A percentile compares a stretch with the other conserved stretches of the same genome.
These are phyloP conservation scores for Phialocephala sp. DNA, from an alignment of 2,329 filamentous ascomycete species.

Conservation along the genomic window DNA sequence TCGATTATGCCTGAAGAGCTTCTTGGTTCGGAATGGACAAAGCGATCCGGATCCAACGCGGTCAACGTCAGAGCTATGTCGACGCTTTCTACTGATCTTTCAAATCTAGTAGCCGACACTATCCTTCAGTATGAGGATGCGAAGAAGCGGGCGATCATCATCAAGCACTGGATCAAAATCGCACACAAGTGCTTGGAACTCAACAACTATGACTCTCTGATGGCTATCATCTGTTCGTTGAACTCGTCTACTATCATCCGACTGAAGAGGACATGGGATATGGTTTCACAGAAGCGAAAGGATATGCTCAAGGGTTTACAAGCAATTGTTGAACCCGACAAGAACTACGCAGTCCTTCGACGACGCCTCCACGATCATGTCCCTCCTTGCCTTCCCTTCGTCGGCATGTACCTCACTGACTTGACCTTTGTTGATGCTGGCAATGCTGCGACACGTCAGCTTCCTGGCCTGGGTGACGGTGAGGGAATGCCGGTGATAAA, in stretches of 20 bases:
- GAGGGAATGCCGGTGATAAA: slow-evolving; percentile 87
- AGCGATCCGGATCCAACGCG: slow-evolving; percentile 78
- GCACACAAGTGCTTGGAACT: slow-evolving; percentile 84
- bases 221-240: slow-evolving; percentile 95
- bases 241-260: slow-evolving; percentile 91
- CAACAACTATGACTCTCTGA: slow-evolving; percentile 94
- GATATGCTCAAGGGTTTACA: slow-evolving; percentile 79
- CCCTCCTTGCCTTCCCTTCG: slow-evolving; percentile 90
- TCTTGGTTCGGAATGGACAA: slow-evolving; percentile 91
- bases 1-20: slow-evolving; percentile 92
- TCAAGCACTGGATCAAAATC: slow-evolving; percentile 99
- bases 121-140: slow-evolving; percentile 88
- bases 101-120: slow-evolving; percentile 90
- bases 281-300: slow-evolving; percentile 83
- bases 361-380: slow-evolving; percentile 83
- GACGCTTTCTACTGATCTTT: slow-evolving; percentile 86
- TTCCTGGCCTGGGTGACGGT: slow-evolving; percentile 60
- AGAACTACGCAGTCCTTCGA: slow-evolving; percentile 89
- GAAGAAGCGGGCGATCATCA: slow-evolving; percentile 86
- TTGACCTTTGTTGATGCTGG: slow-evolving; percentile 95
- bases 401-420: slow-evolving; percentile 96
- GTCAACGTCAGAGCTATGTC: slow-evolving; percentile 96
- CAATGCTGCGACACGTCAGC: slow-evolving; percentile 82
- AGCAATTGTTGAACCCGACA: slow-evolving; percentile 83
- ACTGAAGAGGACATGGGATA: slow-evolving; percentile 89